Conservation (phyloP, 176 grass and related monocot genomes). For the maize (Zea mays) region DNA sequence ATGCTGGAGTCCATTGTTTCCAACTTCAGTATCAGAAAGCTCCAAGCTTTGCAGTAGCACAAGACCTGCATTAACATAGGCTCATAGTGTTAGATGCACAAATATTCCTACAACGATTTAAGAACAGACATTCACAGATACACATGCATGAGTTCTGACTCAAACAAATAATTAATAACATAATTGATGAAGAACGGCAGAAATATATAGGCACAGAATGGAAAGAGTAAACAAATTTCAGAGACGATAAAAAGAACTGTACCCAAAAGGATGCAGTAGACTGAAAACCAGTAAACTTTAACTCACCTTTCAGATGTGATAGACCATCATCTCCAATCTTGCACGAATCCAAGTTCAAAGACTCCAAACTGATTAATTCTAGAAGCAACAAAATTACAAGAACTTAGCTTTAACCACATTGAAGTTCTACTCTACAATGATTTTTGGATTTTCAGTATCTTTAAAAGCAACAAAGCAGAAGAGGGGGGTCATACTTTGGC, state of each 20-base stretch:
- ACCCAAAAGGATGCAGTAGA: slow-evolving; percentile 13
- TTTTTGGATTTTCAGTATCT: slow-evolving; percentile 10
- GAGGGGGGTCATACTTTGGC: background rate
- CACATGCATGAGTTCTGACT: background rate
- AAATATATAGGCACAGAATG: background rate
- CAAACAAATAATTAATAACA: background rate
- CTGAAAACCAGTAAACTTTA: background rate
- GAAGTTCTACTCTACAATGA: slow-evolving; percentile 8
- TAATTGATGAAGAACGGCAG: background rate
- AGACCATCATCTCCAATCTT: slow-evolving; percentile 83
- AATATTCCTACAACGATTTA: background rate
- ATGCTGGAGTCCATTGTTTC: slow-evolving; percentile 75
- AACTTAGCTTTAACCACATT: slow-evolving; percentile 18
- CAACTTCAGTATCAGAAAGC: slow-evolving; percentile 85
- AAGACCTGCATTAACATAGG: slow-evolving; percentile 58
- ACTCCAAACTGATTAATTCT: slow-evolving; percentile 86
- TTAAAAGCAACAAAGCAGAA: background rate
- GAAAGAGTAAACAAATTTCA: slow-evolving; percentile 4
- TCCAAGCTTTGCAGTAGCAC: slow-evolving; percentile 73
- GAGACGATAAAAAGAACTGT: background rate
- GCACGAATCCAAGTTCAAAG: slow-evolving; percentile 93
- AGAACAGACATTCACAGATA: background rate
- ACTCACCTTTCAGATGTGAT: slow-evolving; percentile 70
- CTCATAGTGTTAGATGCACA: slow-evolving; percentile 14
- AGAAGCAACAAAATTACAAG: slow-evolving; percentile 28